phyloP scores from a whole-genome alignment of 257 asterid genomes.

The Plantago ovata region DNA sequence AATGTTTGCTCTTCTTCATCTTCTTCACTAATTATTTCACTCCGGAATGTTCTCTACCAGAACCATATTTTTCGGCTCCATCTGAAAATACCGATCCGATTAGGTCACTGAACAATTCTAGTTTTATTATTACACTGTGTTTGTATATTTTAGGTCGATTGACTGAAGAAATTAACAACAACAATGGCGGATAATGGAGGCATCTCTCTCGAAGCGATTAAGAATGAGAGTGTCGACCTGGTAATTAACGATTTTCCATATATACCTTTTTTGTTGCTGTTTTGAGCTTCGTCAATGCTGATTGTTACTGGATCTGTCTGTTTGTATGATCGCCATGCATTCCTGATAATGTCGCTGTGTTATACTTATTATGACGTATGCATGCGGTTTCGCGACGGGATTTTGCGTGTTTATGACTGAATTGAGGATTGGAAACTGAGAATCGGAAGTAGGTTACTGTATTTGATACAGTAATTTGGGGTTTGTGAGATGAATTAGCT shows the following conservation, averaged over 20 bases:
- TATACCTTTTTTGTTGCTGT: not conserved
- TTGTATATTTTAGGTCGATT: not conserved
- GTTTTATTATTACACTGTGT: not conserved
- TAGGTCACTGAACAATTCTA: no score
- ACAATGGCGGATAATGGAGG: constrained; percentile 29
- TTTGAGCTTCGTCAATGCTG: no score
- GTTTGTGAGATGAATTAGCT: not conserved
- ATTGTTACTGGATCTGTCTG: no score
- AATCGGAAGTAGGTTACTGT: not conserved
- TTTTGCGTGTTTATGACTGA: not conserved
- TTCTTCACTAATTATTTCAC: no score
- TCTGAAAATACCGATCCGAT: no score
- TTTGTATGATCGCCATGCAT: no score
- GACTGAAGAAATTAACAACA: not conserved
- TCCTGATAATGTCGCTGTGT: not conserved
- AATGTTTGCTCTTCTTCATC: no score
- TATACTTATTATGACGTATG: not conserved
- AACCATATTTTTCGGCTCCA: no score
- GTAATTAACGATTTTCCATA: constrained; percentile 25
- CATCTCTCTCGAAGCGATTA: constrained; percentile 61
- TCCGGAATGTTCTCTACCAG: no score
- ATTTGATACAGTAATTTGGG: not conserved
- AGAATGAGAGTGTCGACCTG: constrained; percentile 72
- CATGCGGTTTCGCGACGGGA: not conserved
- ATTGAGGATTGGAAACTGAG: not conserved